Conservation (phyloP, 257 asterid genomes). For the Capsicum baccatum region DNA sequence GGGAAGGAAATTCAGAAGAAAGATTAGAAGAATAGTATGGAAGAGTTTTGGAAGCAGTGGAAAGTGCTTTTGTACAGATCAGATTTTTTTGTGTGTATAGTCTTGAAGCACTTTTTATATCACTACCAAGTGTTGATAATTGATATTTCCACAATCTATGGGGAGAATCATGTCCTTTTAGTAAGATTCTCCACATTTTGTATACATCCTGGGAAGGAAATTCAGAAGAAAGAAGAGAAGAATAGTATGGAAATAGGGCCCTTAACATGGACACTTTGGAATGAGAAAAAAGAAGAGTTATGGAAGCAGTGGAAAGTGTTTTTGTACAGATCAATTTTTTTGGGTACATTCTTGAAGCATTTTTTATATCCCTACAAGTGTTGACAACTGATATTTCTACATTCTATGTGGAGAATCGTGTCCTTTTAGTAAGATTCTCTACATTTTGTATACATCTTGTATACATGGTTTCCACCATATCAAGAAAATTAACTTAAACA, state of each 20-base stretch:
- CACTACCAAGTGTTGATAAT: neutral
- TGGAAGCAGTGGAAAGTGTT: too few species aligned
- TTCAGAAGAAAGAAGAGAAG: too few species aligned
- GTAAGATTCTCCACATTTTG: neutral
- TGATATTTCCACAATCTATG: neutral
- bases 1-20: neutral
- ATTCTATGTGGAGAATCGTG: neutral
- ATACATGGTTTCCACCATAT: neutral
- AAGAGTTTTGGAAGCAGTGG: neutral
- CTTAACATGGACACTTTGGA: too few species aligned
- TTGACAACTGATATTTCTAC: constrained; percentile 2
- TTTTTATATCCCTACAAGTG: neutral
- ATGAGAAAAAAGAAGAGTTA: too few species aligned
- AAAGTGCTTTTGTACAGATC: neutral
- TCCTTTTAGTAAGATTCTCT: neutral
- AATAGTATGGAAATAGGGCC: too few species aligned
- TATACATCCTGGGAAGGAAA: neutral
- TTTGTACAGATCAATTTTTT: too few species aligned
- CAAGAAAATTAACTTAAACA: neutral
- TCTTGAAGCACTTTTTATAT: neutral
- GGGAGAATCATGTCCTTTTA: neutral
- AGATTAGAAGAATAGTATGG: neutral
- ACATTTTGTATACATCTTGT: neutral
- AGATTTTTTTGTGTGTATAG: neutral
- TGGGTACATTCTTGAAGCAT: neutral